Percentiles rank a stretch among this genome's conserved stretches.
phyloP scores from a whole-genome alignment of 257 asterid genomes.

The Gardenia jasminoides region DNA sequence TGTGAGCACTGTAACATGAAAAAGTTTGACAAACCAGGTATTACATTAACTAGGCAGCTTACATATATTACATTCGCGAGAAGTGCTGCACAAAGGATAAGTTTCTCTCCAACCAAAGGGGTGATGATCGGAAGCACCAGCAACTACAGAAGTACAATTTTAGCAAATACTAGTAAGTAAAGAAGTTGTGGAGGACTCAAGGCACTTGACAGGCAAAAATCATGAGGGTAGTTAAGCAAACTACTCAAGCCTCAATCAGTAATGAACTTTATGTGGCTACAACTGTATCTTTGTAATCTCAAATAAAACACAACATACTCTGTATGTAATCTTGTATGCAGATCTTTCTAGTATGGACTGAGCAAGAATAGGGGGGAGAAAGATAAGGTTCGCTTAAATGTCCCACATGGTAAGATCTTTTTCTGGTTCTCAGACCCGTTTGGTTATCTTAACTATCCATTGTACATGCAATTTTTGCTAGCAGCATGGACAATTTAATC shows the following conservation, averaged over 20 bases:
- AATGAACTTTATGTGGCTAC: not conserved
- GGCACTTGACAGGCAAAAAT: not conserved
- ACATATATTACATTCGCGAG: constrained; percentile 72
- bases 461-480: too few relatives aligned
- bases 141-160: constrained; percentile 45
- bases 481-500: not conserved
- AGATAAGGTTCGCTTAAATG: not conserved
- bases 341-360: not conserved
- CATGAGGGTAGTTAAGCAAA: not conserved
- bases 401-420: not conserved
- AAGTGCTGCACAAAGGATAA: constrained; percentile 71
- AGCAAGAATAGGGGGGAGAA: not conserved
- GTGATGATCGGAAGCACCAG: constrained; percentile 76
- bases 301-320: too few relatives aligned
- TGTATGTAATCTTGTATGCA: not conserved
- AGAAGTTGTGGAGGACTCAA: not conserved
- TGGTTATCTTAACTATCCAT: too few relatives aligned
- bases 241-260: not conserved
- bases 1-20: not conserved
- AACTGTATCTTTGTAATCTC: not conserved
- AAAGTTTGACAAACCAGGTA: not conserved
- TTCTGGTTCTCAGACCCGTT: not conserved
- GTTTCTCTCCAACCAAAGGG: constrained; percentile 79
- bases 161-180: constrained; percentile 1
- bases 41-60: constrained; percentile 32